phyloP scores from a whole-genome alignment of 805 yeast genomes.

The Priceomyces haplophilus region DNA sequence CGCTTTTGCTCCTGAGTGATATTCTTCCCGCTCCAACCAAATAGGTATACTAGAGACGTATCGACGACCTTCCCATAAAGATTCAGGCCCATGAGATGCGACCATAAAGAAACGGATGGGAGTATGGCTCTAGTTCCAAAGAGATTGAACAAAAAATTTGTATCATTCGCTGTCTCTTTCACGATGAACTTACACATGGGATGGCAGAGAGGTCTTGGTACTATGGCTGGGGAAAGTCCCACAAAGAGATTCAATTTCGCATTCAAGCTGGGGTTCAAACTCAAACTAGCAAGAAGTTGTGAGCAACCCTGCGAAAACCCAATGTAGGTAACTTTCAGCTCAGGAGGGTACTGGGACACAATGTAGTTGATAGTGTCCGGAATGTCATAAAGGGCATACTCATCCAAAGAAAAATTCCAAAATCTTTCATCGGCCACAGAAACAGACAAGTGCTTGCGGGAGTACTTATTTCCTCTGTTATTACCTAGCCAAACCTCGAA shows the following conservation, averaged over 20 bases:
- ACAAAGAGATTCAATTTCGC: conserved; percentile 20
- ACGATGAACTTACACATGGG: conserved; percentile 24
- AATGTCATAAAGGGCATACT: conserved; percentile 29
- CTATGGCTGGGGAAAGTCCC: conserved; percentile 29
- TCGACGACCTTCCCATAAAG: conserved; percentile 25
- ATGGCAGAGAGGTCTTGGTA: conserved; percentile 24
- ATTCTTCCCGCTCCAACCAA: conserved; percentile 28
- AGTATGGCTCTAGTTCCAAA: conserved; percentile 28
- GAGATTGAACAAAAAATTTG: conserved; percentile 20
- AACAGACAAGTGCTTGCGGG: conserved; percentile 26
- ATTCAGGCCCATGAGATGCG: conserved; percentile 18
- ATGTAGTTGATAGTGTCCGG: conserved; percentile 26
- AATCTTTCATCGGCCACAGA: conserved; percentile 21
- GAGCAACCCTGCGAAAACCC: conserved; percentile 34
- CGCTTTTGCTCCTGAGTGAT: conserved; percentile 20
- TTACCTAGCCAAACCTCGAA: conserved; percentile 27
- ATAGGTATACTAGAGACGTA: conserved; percentile 18
- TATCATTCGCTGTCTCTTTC: conserved; percentile 23
- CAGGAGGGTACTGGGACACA: conserved; percentile 13
- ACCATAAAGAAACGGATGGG: conserved; percentile 31
- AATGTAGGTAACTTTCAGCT: conserved; percentile 21
- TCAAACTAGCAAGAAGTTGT: conserved; percentile 30
- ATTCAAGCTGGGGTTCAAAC: conserved; percentile 24
- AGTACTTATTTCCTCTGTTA: conserved; percentile 28
- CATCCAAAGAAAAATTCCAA: conserved; percentile 33